Conservation (phyloP, 148 eudicot genomes). For the Hydrangea macrophylla region DNA sequence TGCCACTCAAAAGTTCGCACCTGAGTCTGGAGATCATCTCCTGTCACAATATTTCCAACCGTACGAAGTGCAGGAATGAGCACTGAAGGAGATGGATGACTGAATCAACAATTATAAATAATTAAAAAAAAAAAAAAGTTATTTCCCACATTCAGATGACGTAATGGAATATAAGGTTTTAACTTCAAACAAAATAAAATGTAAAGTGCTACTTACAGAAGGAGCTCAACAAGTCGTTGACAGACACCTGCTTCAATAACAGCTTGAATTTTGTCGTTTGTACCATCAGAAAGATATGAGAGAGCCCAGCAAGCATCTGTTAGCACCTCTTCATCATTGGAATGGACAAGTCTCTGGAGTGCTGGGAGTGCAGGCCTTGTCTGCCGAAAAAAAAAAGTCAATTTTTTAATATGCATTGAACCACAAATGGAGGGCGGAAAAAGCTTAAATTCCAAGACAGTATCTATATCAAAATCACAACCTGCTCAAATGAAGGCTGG, state of each 20-base stretch:
- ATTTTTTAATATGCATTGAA: too few relatives aligned
- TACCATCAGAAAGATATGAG: slow-evolving; percentile 11
- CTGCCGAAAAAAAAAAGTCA: neutral
- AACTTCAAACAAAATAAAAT: neutral
- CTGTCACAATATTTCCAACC: too few relatives aligned
- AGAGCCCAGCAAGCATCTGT: too few relatives aligned
- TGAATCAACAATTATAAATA: slow-evolving; percentile 1
- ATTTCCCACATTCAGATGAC: too few relatives aligned
- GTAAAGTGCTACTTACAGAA: slow-evolving; percentile 1
- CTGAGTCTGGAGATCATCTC: slow-evolving; percentile 44
- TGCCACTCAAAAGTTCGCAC: slow-evolving; percentile 5
- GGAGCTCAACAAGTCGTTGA: slow-evolving; percentile 7
- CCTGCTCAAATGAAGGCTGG: slow-evolving; percentile 42
- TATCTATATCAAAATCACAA: neutral
- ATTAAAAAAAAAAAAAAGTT: too few relatives aligned
- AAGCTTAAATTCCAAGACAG: neutral
- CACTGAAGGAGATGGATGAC: slow-evolving; percentile 36
- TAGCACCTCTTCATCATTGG: too few relatives aligned
- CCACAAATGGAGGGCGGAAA: too few relatives aligned
- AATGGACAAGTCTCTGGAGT: neutral
- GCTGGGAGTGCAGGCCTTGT: slow-evolving; percentile 6
- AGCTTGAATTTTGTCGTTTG: slow-evolving; percentile 12
- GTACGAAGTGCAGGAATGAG: too few relatives aligned
- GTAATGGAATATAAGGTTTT: too few relatives aligned
- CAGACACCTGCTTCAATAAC: slow-evolving; percentile 9